Base-by-base conservation (phyloP, 164 flowering plant species). In the Platanus orientalis region DNA sequence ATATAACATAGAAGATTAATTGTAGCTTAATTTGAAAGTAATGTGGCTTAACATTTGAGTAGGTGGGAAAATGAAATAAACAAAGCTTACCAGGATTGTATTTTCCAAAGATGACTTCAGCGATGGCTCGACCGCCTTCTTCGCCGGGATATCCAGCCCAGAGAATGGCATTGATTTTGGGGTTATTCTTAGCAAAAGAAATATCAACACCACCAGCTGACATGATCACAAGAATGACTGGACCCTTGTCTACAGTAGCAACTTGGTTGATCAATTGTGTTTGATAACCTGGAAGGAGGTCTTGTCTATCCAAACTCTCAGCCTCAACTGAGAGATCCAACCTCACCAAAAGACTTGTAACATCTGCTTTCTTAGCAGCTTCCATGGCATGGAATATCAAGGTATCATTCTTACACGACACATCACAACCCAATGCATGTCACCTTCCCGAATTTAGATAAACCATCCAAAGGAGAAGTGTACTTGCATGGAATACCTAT, bases 61-160 rank as follows among this genome's bases (percentile, higher is more conserved):
- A 36, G 13, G 12, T 7, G 1, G 9, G 12, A 32, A 4, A 9
- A 32, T 32, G 7, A 32, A 4, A 9, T 4, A 32, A 32, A 32
- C 39, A 32, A 36, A 10, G 9, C 9, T 36, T 36, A 32, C 36
- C 36, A 32, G 42, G 42, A 7, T 36, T 36, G 42, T 36, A 7
- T 7, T 36, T 36, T 36, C 42, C 19, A 54, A 11, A 25, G 4
- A 28, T 6, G 21, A 88, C 74, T 65, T 90, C 85, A 13, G 94
- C 90, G 36, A 90, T 77, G 52, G 92, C 90, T 1, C 80, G 59
- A 6, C 94, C 97, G 1, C 97, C 94, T 21, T 86, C 89, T 56
- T 81, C 87, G 19, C 94, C 97, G 6, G 97, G 94, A 66, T 84
- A 90, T 0, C 97, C 94, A 27, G 68, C 97, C 94, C 92, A 90